Evolutionary conservation across 148 eudicot species (phyloP).

Genomic region (Euryodendron excelsum): DNA sequence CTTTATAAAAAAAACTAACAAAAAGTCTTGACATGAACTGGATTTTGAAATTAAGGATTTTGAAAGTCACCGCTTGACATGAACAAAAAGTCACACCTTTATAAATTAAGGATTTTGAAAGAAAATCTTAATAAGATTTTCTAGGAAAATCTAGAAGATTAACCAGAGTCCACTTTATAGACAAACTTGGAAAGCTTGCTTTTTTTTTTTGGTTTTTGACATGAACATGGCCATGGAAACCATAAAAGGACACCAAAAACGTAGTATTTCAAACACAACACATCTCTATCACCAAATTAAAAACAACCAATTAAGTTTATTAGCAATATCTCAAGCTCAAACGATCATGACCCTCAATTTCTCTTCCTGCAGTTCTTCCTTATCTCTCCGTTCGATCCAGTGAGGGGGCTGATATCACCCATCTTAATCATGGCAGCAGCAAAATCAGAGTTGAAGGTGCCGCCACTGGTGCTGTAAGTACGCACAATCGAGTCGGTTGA

Average conservation of each 20-base stretch:
- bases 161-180: too few relatives aligned
- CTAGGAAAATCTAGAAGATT: too few relatives aligned
- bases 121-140: too few relatives aligned
- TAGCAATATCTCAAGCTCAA: not conserved
- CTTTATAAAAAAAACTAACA: too few relatives aligned
- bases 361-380: slow-evolving; percentile 62
- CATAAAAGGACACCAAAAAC: not conserved
- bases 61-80: too few relatives aligned
- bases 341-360: slow-evolving; percentile 16
- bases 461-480: slow-evolving; percentile 21
- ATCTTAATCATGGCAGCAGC: slow-evolving; percentile 51
- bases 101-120: too few relatives aligned
- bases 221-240: too few relatives aligned
- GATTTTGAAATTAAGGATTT: too few relatives aligned
- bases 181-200: too few relatives aligned
- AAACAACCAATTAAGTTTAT: not conserved
- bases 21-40: too few relatives aligned
- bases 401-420: slow-evolving; percentile 66
- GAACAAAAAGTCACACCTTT: too few relatives aligned
- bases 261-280: not conserved
- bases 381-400: slow-evolving; percentile 58
- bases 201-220: too few relatives aligned
- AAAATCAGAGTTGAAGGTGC: slow-evolving; percentile 41
- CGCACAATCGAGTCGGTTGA: slow-evolving; percentile 46
- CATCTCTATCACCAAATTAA: not conserved